Evolutionary conservation across 345 rosid species (phyloP), one percentile per base, ranked within the genome.

Genomic region (Garcia nutans): DNA sequence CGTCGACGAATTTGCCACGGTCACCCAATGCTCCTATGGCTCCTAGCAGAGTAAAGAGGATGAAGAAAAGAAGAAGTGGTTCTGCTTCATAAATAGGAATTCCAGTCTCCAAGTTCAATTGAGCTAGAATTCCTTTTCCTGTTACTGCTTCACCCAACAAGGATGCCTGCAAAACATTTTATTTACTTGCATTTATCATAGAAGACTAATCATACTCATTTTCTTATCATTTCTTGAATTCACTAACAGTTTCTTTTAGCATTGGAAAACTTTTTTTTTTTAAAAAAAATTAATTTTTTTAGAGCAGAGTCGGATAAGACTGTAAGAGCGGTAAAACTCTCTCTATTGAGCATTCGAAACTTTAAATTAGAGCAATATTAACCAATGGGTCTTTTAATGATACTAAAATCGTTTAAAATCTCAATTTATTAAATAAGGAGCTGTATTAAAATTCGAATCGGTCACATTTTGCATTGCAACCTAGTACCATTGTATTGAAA

Each of bases 21-120:
- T 95, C 99, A 31, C 97, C 99, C 16, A 93, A 81, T 60, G 96
- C 99, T 77, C 99, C 99, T 50, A 95, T 95, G 78, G 99, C 97
- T 74, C 99, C 99, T 16, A 95, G 91, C 68, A 95, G 70, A 44
- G 99, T 95, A 85, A 95, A 93, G 44, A 95, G 86, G 64, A 95
- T 93, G 87, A 95, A 95, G 93, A 95, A 95, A 13, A 95, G 89
- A 65, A 95, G 96, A 75, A 95, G 91, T 13, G 99, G 99, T 76
- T 95, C 99, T 9, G 99, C 99, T 81, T 95, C 99, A 77, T 95
- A 90, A 62, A 95, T 91, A 0, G 99, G 99, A 72, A 95, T 83
- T 74, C 99, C 99, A 4, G 97, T 95, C 84, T 95, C 99, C 8
- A 93, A 72, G 72, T 95, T 95, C 80, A 93, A 41, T 75, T 95